phyloP scores from a whole-genome alignment of 495 filamentous ascomycete species.

The Tirmania nivea region DNA sequence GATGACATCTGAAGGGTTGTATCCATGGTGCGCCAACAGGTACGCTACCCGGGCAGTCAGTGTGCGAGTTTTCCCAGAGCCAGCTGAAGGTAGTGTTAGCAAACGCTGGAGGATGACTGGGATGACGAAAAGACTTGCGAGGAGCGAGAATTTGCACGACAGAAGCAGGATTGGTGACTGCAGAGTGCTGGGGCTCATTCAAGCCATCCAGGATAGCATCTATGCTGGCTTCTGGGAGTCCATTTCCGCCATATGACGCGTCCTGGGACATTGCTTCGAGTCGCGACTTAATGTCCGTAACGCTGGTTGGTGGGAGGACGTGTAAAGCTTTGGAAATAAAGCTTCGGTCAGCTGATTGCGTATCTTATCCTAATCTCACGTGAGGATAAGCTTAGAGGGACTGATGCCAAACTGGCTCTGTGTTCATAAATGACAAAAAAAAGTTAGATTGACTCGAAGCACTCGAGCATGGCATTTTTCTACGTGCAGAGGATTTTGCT shows the following conservation, averaged over 20 bases:
- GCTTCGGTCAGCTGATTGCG: background rate
- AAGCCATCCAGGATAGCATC: constrained; percentile 44
- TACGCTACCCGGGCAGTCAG: constrained; percentile 86
- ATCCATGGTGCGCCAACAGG: constrained; percentile 56
- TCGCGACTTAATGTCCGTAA: too few species aligned
- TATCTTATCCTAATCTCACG: background rate
- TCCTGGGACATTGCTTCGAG: too few species aligned
- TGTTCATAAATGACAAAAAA: too few species aligned
- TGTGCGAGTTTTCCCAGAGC: constrained; percentile 89
- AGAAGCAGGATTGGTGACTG: constrained; percentile 55
- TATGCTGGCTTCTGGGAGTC: background rate
- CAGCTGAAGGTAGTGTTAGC: constrained; percentile 3
- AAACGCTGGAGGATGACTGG: background rate
- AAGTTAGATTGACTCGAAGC: too few species aligned
- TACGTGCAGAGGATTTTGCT: too few species aligned
- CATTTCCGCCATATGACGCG: too few species aligned
- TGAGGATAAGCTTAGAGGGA: background rate
- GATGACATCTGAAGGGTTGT: constrained; percentile 59
- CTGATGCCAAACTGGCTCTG: too few species aligned
- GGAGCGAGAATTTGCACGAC: constrained; percentile 77
- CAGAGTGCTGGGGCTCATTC: constrained; percentile 63
- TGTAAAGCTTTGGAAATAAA: background rate
- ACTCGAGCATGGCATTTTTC: too few species aligned
- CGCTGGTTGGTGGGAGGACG: background rate
- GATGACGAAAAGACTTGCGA: constrained; percentile 9